Evolutionary conservation across 2,329 filamentous ascomycete genomes (phyloP), one percentile per base, ranked within the genome.

Genomic region (Colletotrichum limetticola): DNA sequence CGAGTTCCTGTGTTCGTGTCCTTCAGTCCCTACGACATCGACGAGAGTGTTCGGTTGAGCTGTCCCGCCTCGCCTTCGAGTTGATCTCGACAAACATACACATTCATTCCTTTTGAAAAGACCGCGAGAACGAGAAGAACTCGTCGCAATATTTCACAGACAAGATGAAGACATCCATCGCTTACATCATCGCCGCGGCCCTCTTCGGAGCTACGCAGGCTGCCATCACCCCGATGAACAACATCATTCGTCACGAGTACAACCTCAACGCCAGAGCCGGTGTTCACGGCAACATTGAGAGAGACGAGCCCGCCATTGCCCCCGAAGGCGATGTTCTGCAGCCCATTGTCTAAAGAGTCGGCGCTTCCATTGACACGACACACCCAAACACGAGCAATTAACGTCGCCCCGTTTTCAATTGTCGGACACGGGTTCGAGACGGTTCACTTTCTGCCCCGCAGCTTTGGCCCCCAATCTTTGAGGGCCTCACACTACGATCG

Each of bases 241-340:
- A 72, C 70, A 72, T 72, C 66, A 65, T 72, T 28, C 70, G 70
- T 12, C 70, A 72, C 28, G 70, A 72, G 60, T 72, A 72, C 70
- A 72, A 72, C 55, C 26, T 72, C 42, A 72, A 70, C 55, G 70
- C 70, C n/a, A 70, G 70, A 53, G 66, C 70, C 3, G 70, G 70
- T 14, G 70, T 65, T 11, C 70, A 70, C 60, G 70, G 66, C 55
- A 64, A 58, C 28, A 35, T 70, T 28, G 46, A 30, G 5, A 66
- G 66, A 7, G 66, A 61, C 2, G 66, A 66, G 46, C 32, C 8
- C 6, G 32, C 22, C 2, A 7, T 37, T 22, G 46, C 19, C 19
- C n/a, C 35, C 35, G 55, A 59, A 7, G 49, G 55, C 6, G 70
- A 72, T 12, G 49, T 66, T 28, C 11, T 72, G 16, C 56, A 72